phyloP scores from a whole-genome alignment of 345 rosid species.

The Gossypium australe region DNA sequence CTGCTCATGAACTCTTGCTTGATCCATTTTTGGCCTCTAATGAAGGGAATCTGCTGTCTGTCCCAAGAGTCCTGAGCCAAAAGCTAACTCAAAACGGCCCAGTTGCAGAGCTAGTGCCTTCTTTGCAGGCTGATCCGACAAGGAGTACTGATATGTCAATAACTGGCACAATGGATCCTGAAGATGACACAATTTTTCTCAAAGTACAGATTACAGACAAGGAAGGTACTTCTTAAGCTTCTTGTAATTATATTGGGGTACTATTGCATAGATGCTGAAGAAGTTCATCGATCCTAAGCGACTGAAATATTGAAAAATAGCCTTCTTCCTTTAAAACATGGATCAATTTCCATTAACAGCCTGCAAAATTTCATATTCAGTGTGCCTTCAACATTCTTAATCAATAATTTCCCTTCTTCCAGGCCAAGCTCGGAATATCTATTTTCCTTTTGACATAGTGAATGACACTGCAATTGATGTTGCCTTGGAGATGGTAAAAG shows the following conservation, averaged over 20 bases:
- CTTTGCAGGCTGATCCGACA: slow-evolving; percentile 30
- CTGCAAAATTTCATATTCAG: background rate
- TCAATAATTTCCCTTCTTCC: slow-evolving; percentile 13
- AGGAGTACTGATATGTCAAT: slow-evolving; percentile 74
- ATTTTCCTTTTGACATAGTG: slow-evolving; percentile 67
- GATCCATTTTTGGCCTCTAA: slow-evolving; percentile 63
- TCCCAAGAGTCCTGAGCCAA: slow-evolving; percentile 24
- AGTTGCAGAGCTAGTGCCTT: slow-evolving; percentile 23
- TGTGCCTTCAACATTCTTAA: background rate
- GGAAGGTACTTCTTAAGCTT: slow-evolving; percentile 34
- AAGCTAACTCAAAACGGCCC: slow-evolving; percentile 27
- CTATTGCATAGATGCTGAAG: background rate
- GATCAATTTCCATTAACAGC: background rate
- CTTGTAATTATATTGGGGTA: background rate
- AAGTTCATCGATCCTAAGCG: background rate
- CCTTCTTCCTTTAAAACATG: background rate
- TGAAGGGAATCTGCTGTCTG: slow-evolving; percentile 28
- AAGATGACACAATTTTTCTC: slow-evolving; percentile 74
- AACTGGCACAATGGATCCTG: slow-evolving; percentile 70
- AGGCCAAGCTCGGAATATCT: slow-evolving; percentile 76
- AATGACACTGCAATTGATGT: slow-evolving; percentile 76
- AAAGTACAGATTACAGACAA: slow-evolving; percentile 74
- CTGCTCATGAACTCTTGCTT: slow-evolving; percentile 64
- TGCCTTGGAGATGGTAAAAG: slow-evolving; percentile 89
- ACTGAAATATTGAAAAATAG: background rate